Evolutionary conservation across 139 green algal genomes (phyloP).

Genomic region (Auxenochlorella pyrenoidosa): DNA sequence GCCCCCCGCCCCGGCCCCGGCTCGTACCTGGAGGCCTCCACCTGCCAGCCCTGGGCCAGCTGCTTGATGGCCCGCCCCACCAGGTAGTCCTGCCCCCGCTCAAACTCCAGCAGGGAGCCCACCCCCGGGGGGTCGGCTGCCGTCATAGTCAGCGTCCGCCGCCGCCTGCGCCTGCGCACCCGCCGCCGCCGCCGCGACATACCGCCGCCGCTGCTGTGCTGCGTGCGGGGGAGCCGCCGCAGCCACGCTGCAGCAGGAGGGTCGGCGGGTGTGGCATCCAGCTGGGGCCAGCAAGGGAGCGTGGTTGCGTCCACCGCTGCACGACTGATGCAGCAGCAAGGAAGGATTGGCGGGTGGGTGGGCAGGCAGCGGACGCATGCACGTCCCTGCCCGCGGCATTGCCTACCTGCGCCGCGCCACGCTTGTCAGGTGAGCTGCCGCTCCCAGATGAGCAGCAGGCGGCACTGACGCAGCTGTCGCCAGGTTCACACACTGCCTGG

Average conservation of each 20-base stretch:
- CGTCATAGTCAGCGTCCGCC: neutral
- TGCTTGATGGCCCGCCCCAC: slow-evolving; percentile 20
- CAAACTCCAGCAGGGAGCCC: slow-evolving; percentile 34
- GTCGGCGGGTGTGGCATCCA: neutral
- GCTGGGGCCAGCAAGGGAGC: neutral
- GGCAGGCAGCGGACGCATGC: neutral
- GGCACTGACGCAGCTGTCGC: neutral
- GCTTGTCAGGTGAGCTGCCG: neutral
- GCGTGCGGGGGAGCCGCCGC: neutral
- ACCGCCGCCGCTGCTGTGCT: neutral
- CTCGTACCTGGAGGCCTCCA: slow-evolving; percentile 14
- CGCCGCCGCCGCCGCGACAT: neutral
- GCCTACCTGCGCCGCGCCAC: neutral
- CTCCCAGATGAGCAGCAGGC: neutral
- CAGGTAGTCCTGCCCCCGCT: slow-evolving; percentile 1
- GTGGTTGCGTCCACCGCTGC: neutral
- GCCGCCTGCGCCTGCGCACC: neutral
- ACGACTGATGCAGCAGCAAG: too few relatives aligned
- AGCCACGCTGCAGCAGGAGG: neutral
- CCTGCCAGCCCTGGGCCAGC: slow-evolving; percentile 10
- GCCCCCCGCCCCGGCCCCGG: neutral
- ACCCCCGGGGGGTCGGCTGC: neutral
- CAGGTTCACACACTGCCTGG: neutral
- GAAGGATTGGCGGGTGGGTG: too few relatives aligned
- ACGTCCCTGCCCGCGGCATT: too few relatives aligned